These are phyloP conservation scores for Leccinellum albellum DNA, from an alignment of 768 basidiomycete genomes.

Conservation along the genomic window DNA sequence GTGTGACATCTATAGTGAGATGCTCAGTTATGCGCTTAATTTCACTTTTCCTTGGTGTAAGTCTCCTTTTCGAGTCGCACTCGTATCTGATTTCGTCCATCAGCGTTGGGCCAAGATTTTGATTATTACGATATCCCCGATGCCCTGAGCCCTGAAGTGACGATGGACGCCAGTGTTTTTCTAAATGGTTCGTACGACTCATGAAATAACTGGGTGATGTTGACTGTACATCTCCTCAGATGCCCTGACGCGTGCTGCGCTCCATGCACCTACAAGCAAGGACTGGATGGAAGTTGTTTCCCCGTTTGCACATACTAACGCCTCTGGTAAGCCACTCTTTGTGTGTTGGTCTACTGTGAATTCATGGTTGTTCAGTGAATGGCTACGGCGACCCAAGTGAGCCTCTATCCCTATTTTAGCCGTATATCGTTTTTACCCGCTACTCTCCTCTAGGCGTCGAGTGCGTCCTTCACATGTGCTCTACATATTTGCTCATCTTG, in stretches of 20 bases:
- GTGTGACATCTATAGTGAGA: conserved; percentile 57
- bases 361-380: conserved; percentile 12
- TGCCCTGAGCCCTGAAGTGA: conserved; percentile 39
- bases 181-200: conserved; percentile 47
- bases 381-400: conserved; percentile 30
- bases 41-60: conserved; percentile 61
- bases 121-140: conserved; percentile 49
- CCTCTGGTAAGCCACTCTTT: conserved; percentile 10
- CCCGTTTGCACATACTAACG: conserved; percentile 16
- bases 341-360: background rate
- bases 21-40: conserved; percentile 67
- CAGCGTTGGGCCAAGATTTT: conserved; percentile 29
- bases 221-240: conserved; percentile 32
- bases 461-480: conserved; percentile 21
- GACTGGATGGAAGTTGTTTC: conserved; percentile 34
- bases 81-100: background rate
- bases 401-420: background rate
- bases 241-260: conserved; percentile 46
- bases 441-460: conserved; percentile 26
- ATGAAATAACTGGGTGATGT: conserved; percentile 48
- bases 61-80: conserved; percentile 3
- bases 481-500: background rate
- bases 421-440: background rate
- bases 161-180: conserved; percentile 49
- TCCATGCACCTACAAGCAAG: conserved; percentile 67